Percentiles rank a stretch among this genome's conserved stretches.
Evolutionary conservation across 768 basidiomycete genomes (phyloP).

Genomic region (Lentinula aciculospora): DNA sequence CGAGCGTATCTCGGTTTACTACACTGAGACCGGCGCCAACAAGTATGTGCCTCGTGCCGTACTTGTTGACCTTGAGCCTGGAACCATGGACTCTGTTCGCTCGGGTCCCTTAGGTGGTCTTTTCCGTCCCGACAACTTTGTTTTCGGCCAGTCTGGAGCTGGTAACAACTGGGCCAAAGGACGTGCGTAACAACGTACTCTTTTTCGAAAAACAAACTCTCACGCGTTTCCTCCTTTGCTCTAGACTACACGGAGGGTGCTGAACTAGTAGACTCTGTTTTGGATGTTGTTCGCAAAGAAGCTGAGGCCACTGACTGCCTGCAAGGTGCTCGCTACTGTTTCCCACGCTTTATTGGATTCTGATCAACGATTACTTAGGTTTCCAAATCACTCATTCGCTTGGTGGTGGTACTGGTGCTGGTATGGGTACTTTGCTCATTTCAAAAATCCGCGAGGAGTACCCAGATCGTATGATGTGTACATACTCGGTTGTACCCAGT

Average conservation of each 20-base stretch:
- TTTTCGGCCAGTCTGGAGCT: slow-evolving; percentile 96
- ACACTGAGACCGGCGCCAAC: slow-evolving; percentile 91
- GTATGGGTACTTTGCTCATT: slow-evolving; percentile 99
- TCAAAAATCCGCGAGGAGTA: slow-evolving; percentile 99
- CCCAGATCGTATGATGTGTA: slow-evolving; percentile 99
- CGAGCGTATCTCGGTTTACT: slow-evolving; percentile 97
- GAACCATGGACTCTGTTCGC: slow-evolving; percentile 91
- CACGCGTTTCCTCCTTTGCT: slow-evolving; percentile 7
- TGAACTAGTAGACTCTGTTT: slow-evolving; percentile 95
- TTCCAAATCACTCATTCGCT: slow-evolving; percentile 99
- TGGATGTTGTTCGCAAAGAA: slow-evolving; percentile 98
- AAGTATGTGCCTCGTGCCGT: slow-evolving; percentile 99
- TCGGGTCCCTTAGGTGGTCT: slow-evolving; percentile 85
- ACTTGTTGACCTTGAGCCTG: slow-evolving; percentile 95
- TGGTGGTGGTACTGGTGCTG: slow-evolving; percentile 98
- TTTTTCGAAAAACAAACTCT: slow-evolving; percentile 3
- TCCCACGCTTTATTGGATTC: not conserved
- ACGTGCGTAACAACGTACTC: slow-evolving; percentile 55
- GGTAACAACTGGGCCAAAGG: slow-evolving; percentile 99
- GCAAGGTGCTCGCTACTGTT: slow-evolving; percentile 64
- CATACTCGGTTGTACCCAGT: slow-evolving; percentile 96
- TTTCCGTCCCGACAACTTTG: slow-evolving; percentile 98
- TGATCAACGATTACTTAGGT: slow-evolving; percentile 36
- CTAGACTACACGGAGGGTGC: slow-evolving; percentile 92
- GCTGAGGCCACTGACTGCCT: slow-evolving; percentile 97